These are phyloP conservation scores for Beta vulgaris DNA, from an alignment of 148 eudicot species.

Conservation along the genomic window DNA sequence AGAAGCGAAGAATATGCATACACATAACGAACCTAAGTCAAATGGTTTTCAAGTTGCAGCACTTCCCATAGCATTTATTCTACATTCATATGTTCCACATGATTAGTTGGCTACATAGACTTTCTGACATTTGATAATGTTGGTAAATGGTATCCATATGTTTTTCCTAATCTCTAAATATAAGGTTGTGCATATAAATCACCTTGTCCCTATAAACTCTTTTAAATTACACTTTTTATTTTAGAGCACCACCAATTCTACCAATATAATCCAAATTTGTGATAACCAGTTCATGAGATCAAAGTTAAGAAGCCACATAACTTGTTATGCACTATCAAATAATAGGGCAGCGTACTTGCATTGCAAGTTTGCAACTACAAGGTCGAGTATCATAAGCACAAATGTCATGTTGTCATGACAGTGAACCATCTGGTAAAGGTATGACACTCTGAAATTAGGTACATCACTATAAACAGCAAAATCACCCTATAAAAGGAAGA, in stretches of 20 bases:
- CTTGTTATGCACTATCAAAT: not conserved
- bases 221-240: no score
- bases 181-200: not conserved
- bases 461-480: not conserved
- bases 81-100: not conserved
- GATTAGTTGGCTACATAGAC: not conserved
- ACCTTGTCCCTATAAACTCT: not conserved
- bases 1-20: not conserved
- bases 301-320: not conserved
- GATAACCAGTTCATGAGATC: not conserved
- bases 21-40: not conserved
- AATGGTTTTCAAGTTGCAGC: not conserved
- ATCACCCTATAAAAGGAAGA: slow-evolving; percentile 7
- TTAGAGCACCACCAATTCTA: not conserved
- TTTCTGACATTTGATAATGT: not conserved
- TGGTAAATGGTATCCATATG: not conserved
- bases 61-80: not conserved
- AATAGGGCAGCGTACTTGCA: not conserved
- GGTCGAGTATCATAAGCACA: not conserved
- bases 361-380: not conserved
- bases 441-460: not conserved
- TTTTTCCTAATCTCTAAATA: not conserved
- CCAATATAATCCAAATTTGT: not conserved
- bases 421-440: not conserved
- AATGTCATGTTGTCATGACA: not conserved